Conservation (phyloP, 2,329 filamentous ascomycete species). For the Blastomyces emzantsi region DNA sequence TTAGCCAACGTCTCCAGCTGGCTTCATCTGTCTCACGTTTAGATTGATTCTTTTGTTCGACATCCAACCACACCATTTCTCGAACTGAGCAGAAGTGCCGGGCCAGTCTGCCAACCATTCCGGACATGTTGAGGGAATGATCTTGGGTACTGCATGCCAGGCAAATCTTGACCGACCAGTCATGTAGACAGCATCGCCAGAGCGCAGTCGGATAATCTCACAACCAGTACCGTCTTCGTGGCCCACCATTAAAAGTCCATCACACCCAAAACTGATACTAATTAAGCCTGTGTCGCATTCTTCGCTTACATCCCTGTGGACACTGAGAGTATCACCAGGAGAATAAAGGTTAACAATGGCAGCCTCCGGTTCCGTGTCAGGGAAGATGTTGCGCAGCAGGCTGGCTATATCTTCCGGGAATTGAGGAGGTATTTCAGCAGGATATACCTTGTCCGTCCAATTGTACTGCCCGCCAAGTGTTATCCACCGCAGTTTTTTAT, state of each 20-base stretch:
- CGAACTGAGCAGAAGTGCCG: constrained; percentile 40
- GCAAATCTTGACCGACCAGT: constrained; percentile 69
- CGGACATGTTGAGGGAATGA: constrained; percentile 71
- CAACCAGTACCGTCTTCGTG: constrained; percentile 44
- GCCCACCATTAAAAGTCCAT: constrained; percentile 78
- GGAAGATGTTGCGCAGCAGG: constrained; percentile 63
- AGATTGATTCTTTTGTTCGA: constrained; percentile 76
- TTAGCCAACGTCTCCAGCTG: neutral
- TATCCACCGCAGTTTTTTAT: constrained; percentile 81
- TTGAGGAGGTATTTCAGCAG: constrained; percentile 52
- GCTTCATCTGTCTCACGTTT: constrained; percentile 79
- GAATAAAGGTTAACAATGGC: constrained; percentile 93
- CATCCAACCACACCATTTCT: constrained; percentile 82
- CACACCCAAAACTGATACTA: constrained; percentile 82
- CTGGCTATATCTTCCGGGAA: constrained; percentile 66
- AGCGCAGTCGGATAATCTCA: constrained; percentile 57
- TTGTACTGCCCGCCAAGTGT: constrained; percentile 95
- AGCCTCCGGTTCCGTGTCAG: constrained; percentile 68
- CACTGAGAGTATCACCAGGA: constrained; percentile 79
- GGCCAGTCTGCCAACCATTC: constrained; percentile 68
- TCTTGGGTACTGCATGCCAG: constrained; percentile 92
- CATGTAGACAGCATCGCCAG: constrained; percentile 90
- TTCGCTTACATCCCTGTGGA: constrained; percentile 92
- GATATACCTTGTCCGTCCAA: constrained; percentile 83
- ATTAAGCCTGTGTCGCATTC: constrained; percentile 67